These are phyloP conservation scores for Penicillium herquei DNA, from an alignment of 495 filamentous ascomycete species.

Conservation along the genomic window DNA sequence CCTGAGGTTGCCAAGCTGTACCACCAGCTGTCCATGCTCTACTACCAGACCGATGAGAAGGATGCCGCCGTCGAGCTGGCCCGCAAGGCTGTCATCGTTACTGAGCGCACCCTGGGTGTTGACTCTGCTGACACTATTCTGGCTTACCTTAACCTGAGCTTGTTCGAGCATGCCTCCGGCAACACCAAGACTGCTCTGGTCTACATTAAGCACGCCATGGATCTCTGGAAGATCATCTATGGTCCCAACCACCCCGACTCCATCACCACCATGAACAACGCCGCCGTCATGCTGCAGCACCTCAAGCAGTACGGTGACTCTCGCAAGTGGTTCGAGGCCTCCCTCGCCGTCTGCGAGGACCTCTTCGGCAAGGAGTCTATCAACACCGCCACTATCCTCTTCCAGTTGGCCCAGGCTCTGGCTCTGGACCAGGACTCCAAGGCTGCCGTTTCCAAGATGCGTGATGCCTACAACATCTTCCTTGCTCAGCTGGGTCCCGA, in stretches of 20 bases:
- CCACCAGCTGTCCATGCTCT: slow-evolving; percentile 89
- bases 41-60: slow-evolving; percentile 95
- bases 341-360: slow-evolving; percentile 79
- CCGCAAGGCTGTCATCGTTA: slow-evolving; percentile 92
- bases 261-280: slow-evolving; percentile 98
- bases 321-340: slow-evolving; percentile 93
- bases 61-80: slow-evolving; percentile 91
- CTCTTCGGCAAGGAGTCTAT: slow-evolving; percentile 84
- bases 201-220: slow-evolving; percentile 89
- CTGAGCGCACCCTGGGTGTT: slow-evolving; percentile 90
- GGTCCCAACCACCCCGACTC: slow-evolving; percentile 92
- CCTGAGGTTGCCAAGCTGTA: slow-evolving; percentile 96
- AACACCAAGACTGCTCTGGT: slow-evolving; percentile 80
- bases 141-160: slow-evolving; percentile 89
- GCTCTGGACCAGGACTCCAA: slow-evolving; percentile 92
- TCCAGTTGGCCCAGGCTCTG: slow-evolving; percentile 93
- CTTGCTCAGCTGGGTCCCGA: slow-evolving; percentile 75
- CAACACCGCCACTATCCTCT: slow-evolving; percentile 91
- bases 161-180: slow-evolving; percentile 90
- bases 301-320: slow-evolving; percentile 90
- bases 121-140: slow-evolving; percentile 92
- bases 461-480: slow-evolving; percentile 95
- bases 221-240: slow-evolving; percentile 96
- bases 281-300: slow-evolving; percentile 95
- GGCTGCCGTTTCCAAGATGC: slow-evolving; percentile 86